phyloP scores from a whole-genome alignment of 306 rosid species.

The Malus fusca region DNA sequence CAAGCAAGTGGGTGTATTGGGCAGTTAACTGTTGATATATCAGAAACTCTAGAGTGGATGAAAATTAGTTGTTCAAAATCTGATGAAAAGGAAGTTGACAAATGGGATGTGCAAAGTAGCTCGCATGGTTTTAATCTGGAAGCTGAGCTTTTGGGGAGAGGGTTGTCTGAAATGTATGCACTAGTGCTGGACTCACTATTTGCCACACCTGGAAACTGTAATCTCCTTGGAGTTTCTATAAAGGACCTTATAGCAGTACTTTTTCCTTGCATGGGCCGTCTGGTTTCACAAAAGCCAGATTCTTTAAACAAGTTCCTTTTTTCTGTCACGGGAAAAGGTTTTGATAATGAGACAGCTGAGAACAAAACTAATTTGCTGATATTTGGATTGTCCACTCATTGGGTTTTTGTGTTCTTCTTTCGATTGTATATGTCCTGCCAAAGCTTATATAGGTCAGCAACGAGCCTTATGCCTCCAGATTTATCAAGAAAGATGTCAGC shows the following conservation, averaged over 20 bases:
- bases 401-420: constrained; percentile 72
- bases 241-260: constrained; percentile 46
- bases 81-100: constrained; percentile 24
- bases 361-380: constrained; percentile 34
- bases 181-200: constrained; percentile 58
- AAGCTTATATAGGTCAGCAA: constrained; percentile 61
- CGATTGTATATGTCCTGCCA: constrained; percentile 64
- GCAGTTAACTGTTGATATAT: constrained; percentile 50
- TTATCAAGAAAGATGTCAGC: constrained; percentile 61
- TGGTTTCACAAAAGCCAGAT: constrained; percentile 55
- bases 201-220: constrained; percentile 65
- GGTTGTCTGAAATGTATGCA: constrained; percentile 66
- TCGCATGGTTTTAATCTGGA: constrained; percentile 30
- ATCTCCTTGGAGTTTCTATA: constrained; percentile 49
- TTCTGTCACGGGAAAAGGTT: constrained; percentile 36
- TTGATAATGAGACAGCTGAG: constrained; percentile 24
- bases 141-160: constrained; percentile 67
- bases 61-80: constrained; percentile 26
- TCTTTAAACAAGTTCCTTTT: constrained; percentile 44
- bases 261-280: constrained; percentile 56
- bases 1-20: constrained; percentile 61
- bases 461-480: constrained; percentile 59
- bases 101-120: background rate
- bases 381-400: constrained; percentile 49
- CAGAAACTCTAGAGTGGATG: constrained; percentile 68